Conservation (phyloP, 192 early-diverging fungal species). For the Ambispora gerdemannii region DNA sequence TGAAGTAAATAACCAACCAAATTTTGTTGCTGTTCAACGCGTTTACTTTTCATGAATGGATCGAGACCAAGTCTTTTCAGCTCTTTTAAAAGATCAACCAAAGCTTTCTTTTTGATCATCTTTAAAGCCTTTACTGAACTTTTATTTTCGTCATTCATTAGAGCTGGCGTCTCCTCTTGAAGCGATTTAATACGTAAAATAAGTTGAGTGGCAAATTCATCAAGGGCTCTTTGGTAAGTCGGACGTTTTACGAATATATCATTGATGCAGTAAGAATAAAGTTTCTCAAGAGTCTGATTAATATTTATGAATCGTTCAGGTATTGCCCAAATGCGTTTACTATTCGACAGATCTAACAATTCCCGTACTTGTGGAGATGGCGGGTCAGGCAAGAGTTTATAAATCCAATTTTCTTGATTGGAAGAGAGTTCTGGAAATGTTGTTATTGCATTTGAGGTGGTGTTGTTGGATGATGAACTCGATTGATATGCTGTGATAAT, state of each 20-base stretch:
- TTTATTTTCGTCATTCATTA: slow-evolving; percentile 57
- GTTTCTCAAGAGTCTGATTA: slow-evolving; percentile 39
- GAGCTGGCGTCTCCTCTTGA: slow-evolving; percentile 53
- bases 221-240: slow-evolving; percentile 33
- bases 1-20: slow-evolving; percentile 45
- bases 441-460: too few species aligned
- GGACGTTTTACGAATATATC: slow-evolving; percentile 33
- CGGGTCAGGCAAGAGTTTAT: slow-evolving; percentile 33
- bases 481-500: slow-evolving; percentile 55
- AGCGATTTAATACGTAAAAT: slow-evolving; percentile 54
- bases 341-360: slow-evolving; percentile 22
- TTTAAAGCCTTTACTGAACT: slow-evolving; percentile 60
- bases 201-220: slow-evolving; percentile 51
- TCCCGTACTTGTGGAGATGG: slow-evolving; percentile 12
- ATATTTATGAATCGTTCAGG: slow-evolving; percentile 46
- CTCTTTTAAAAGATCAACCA: slow-evolving; percentile 74
- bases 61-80: slow-evolving; percentile 64
- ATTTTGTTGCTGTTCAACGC: slow-evolving; percentile 40
- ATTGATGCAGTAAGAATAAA: slow-evolving; percentile 39
- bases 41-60: slow-evolving; percentile 33
- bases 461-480: slow-evolving; percentile 13
- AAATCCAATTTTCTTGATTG: slow-evolving; percentile 39
- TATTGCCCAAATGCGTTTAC: background rate
- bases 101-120: slow-evolving; percentile 69
- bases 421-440: background rate